Evolutionary conservation across 2,329 filamentous ascomycete species (phyloP), one percentile per base, ranked within the genome.

Genomic region (Clathrospora elynae): DNA sequence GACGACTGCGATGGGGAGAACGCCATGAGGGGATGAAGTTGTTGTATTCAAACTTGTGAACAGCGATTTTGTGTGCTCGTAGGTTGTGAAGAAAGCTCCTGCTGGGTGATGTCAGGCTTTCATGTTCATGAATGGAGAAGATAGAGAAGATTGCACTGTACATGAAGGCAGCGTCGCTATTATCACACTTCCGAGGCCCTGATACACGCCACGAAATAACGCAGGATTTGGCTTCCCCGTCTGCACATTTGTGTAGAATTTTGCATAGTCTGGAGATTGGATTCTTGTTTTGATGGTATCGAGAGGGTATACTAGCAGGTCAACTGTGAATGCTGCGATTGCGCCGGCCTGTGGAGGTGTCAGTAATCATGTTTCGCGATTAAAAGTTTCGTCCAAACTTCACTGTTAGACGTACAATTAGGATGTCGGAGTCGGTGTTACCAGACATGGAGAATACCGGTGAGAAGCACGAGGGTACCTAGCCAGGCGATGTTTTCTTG

Each of bases 271-370:
- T 9, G 84, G 85, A 38, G 86, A 90, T 67, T 95, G 90, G 33
- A 89, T 79, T 7, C 90, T 82, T 6, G 90, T 96, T 67, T 96
- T 96, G 60, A 96, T 76, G 0, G 90, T 96, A 66, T 96, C 91
- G 11, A 96, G 77, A 0, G 90, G 91, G 61, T 93, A 95, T 23
- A 96, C 82, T 11, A 95, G 76, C 34, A 95, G 75, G 68, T 96
- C 90, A 42, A 96, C 87, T 1, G 86, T 86, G 66, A 95, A 90
- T 17, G 90, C 91, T 51, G 90, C 90, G 39, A 87, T 79, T 39
- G 89, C 90, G 42, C 90, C 90, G 32, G 90, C 89, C 88, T 93
- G 38, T n/a, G 33, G 25, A 6, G 7, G 6, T 8, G 43, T 51
- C 9, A 52, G 32, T 32, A 22, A 29, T 24, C 1, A 35, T 6